Conservation (phyloP, 2,329 filamentous ascomycete genomes). For the Calonectria ilicicola region DNA sequence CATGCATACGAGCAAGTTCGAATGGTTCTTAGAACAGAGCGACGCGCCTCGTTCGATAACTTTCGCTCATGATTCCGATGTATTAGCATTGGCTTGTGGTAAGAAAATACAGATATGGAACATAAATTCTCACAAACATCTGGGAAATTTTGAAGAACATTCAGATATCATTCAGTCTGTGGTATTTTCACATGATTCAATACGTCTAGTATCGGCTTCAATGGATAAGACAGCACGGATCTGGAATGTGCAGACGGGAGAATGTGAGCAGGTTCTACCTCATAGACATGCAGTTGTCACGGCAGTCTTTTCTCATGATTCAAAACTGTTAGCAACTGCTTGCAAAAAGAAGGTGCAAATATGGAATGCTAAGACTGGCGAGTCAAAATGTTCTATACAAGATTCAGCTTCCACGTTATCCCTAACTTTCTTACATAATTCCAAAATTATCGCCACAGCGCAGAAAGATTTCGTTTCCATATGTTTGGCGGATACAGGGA, state of each 20-base stretch:
- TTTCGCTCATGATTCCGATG: background rate
- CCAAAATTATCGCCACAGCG: background rate
- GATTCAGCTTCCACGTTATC: background rate
- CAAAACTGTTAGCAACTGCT: background rate
- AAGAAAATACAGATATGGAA: background rate
- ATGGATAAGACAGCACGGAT: background rate
- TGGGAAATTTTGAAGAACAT: slow-evolving; percentile 14
- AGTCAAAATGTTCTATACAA: background rate
- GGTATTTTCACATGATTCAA: slow-evolving; percentile 25
- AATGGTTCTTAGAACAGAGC: background rate
- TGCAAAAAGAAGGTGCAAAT: background rate
- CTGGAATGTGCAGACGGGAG: background rate
- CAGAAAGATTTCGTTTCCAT: background rate
- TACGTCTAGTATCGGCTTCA: slow-evolving; percentile 4
- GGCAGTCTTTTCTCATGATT: background rate
- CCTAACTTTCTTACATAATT: background rate
- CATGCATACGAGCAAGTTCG: background rate
- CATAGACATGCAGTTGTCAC: background rate
- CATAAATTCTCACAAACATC: background rate
- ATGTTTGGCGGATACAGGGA: background rate
- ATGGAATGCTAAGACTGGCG: background rate
- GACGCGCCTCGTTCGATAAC: background rate
- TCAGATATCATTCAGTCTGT: slow-evolving; percentile 6
- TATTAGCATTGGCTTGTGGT: background rate
- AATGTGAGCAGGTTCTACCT: background rate